These are phyloP conservation scores for Hypoxylon fuscum DNA, from an alignment of 495 filamentous ascomycete genomes.

Conservation along the genomic window DNA sequence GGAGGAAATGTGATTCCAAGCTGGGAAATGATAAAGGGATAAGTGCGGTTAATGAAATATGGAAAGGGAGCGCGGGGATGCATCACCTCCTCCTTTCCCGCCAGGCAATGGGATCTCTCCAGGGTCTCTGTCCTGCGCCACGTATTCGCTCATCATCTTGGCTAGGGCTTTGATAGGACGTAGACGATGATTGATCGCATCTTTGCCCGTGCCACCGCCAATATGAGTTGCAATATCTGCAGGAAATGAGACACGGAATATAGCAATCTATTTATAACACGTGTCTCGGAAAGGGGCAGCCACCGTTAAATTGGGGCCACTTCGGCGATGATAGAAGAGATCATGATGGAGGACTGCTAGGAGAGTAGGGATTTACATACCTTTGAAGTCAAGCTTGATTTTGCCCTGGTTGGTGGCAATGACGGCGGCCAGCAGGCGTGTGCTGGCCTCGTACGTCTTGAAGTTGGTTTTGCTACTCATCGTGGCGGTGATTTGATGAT, in stretches of 20 bases:
- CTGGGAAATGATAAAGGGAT: neutral
- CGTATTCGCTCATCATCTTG: slow-evolving; percentile 28
- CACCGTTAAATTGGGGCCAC: neutral
- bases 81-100: slow-evolving; percentile 28
- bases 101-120: slow-evolving; percentile 4
- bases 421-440: slow-evolving; percentile 61
- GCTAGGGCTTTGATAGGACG: slow-evolving; percentile 48
- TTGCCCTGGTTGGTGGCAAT: slow-evolving; percentile 53
- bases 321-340: neutral
- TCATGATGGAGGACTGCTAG: neutral
- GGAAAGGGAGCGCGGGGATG: neutral
- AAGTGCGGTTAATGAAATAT: neutral
- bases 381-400: slow-evolving; percentile 57
- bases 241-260: neutral
- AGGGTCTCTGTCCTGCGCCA: slow-evolving; percentile 14
- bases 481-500: slow-evolving; percentile 12
- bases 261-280: neutral
- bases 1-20: neutral
- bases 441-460: slow-evolving; percentile 56
- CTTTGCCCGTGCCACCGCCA: slow-evolving; percentile 23
- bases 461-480: slow-evolving; percentile 56
- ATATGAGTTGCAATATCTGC: slow-evolving; percentile 10
- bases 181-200: slow-evolving; percentile 54
- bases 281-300: neutral
- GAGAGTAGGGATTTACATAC: slow-evolving; percentile 47